A percentile compares a stretch with the other conserved stretches of the same genome.
Conservation (phyloP, 2,329 filamentous ascomycete species). For the Hortaea sp. region DNA sequence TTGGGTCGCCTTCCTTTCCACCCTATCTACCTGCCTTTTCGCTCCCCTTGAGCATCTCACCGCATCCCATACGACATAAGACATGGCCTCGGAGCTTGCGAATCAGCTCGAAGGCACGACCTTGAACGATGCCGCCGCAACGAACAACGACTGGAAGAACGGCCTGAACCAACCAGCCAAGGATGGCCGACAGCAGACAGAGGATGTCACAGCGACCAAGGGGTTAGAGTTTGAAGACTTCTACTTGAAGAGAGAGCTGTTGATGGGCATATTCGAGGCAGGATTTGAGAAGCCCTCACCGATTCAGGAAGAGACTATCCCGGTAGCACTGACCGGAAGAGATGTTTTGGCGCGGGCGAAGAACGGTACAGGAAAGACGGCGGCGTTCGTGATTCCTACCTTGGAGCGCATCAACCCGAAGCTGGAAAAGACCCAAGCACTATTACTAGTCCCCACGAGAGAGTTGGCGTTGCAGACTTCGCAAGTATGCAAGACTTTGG, state of each 20-base stretch:
- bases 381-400: conserved; percentile 91
- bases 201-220: conserved; percentile 98
- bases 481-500: conserved; percentile 96
- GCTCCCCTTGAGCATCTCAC: too few species aligned
- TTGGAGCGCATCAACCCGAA: conserved; percentile 96
- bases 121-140: conserved; percentile 43
- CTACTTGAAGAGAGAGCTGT: conserved; percentile 81
- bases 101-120: conserved; percentile 48
- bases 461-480: conserved; percentile 97
- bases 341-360: conserved; percentile 95
- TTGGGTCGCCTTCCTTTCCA: too few species aligned
- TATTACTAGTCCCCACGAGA: conserved; percentile 92
- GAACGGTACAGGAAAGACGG: conserved; percentile 97
- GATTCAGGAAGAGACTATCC: conserved; percentile 98
- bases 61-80: conserved; percentile 1
- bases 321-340: conserved; percentile 86
- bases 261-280: conserved; percentile 99
- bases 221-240: conserved; percentile 97
- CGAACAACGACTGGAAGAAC: conserved; percentile 61
- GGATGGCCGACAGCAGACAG: conserved; percentile 71
- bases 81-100: conserved; percentile 42
- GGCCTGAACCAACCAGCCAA: conserved; percentile 61
- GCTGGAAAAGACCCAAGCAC: conserved; percentile 87
- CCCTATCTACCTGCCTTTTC: too few species aligned
- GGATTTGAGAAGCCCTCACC: conserved; percentile 98